Evolutionary conservation across 2,329 filamentous ascomycete species (phyloP).

Genomic region (Laburnicola sp.): DNA sequence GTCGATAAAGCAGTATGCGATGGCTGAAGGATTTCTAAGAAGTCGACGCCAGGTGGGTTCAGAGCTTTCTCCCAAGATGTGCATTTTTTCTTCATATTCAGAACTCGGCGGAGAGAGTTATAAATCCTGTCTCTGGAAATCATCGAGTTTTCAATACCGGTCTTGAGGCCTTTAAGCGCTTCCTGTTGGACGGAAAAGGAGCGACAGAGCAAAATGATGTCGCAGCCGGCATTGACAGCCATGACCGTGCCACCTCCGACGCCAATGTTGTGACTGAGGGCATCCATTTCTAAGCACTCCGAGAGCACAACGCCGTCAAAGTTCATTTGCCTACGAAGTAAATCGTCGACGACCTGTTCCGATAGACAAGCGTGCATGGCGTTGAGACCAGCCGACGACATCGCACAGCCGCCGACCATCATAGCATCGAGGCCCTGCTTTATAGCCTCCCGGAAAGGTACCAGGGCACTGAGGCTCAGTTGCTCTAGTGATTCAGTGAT

Average conservation of each 20-base stretch:
- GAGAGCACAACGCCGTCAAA: slow-evolving; percentile 94
- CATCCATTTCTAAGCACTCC: slow-evolving; percentile 96
- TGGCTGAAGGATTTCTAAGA: slow-evolving; percentile 79
- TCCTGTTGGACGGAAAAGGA: slow-evolving; percentile 88
- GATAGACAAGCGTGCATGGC: slow-evolving; percentile 94
- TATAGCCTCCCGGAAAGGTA: slow-evolving; percentile 90
- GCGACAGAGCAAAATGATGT: slow-evolving; percentile 84
- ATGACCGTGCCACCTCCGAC: slow-evolving; percentile 96
- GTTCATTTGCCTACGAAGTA: slow-evolving; percentile 83
- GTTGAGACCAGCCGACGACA: slow-evolving; percentile 88
- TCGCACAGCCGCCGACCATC: slow-evolving; percentile 93
- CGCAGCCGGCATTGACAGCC: slow-evolving; percentile 95
- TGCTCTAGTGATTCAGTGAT: slow-evolving; percentile 95
- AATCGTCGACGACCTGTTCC: slow-evolving; percentile 87
- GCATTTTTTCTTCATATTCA: slow-evolving; percentile 79
- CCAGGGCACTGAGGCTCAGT: slow-evolving; percentile 84
- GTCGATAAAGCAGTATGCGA: slow-evolving; percentile 80
- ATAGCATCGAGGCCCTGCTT: slow-evolving; percentile 85
- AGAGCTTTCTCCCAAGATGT: slow-evolving; percentile 90
- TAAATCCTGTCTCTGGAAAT: slow-evolving; percentile 79
- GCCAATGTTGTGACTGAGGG: slow-evolving; percentile 92
- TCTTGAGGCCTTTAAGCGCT: slow-evolving; percentile 84
- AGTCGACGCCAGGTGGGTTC: slow-evolving; percentile 77
- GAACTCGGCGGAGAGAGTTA: slow-evolving; percentile 75
- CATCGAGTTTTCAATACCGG: slow-evolving; percentile 88